phyloP scores from a whole-genome alignment of 768 basidiomycete species.

The Rhizopogon vesiculosus region DNA sequence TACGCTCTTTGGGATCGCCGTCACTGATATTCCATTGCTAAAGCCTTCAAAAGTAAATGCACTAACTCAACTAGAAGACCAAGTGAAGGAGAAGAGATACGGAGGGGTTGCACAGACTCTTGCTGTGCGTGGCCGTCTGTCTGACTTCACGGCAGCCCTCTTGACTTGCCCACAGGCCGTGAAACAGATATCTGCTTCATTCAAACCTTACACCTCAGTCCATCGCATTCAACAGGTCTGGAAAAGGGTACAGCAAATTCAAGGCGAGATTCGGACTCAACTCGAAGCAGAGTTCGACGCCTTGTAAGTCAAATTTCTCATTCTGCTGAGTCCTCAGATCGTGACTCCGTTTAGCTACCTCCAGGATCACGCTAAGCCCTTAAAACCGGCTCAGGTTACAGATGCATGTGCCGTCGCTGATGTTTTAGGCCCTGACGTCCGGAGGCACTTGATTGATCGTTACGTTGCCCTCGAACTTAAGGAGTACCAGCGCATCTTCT shows the following conservation, averaged over 20 bases:
- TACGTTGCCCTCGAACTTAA: slow-evolving; percentile 88
- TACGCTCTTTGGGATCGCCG: slow-evolving; percentile 30
- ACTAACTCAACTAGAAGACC: slow-evolving; percentile 73
- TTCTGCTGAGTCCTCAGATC: background rate
- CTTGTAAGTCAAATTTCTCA: slow-evolving; percentile 56
- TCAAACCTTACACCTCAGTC: slow-evolving; percentile 76
- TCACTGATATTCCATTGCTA: background rate
- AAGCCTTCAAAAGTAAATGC: slow-evolving; percentile 59
- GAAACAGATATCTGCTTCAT: slow-evolving; percentile 76
- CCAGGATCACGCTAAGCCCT: slow-evolving; percentile 65
- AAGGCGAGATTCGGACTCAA: slow-evolving; percentile 74
- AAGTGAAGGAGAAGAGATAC: slow-evolving; percentile 76
- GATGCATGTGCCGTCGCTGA: slow-evolving; percentile 91
- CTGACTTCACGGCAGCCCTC: background rate
- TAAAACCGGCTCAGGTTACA: slow-evolving; percentile 60
- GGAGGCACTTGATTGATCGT: slow-evolving; percentile 76
- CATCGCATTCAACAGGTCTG: slow-evolving; percentile 74
- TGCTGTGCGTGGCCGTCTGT: slow-evolving; percentile 39
- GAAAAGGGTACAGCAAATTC: slow-evolving; percentile 75
- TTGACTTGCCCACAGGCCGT: slow-evolving; percentile 55
- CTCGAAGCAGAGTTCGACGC: slow-evolving; percentile 90
- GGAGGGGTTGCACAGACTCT: slow-evolving; percentile 80
- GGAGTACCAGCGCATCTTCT: slow-evolving; percentile 95
- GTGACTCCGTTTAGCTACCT: slow-evolving; percentile 54
- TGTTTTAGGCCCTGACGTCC: slow-evolving; percentile 81